phyloP scores from a whole-genome alignment of 2,329 filamentous ascomycete species.

The Emergomyces pasteurianus region DNA sequence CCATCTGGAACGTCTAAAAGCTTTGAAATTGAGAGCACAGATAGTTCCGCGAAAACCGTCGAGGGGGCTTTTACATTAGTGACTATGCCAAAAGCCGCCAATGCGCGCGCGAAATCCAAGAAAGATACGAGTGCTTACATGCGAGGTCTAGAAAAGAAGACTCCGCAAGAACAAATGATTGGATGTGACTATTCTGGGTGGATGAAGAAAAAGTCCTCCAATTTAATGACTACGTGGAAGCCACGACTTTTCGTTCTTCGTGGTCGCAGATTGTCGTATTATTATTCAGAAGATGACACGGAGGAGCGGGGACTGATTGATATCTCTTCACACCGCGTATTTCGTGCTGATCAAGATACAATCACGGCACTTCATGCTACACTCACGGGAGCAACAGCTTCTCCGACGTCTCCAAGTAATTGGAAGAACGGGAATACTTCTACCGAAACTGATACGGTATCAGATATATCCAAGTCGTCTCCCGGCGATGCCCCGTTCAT shows the following conservation, averaged over 20 bases:
- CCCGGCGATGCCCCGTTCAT: conserved; percentile 64
- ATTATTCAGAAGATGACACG: conserved; percentile 84
- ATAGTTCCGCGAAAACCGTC: conserved; percentile 40
- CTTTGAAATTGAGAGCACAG: conserved; percentile 67
- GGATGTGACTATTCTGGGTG: conserved; percentile 89
- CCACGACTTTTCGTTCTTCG: conserved; percentile 89
- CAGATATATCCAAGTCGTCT: background rate
- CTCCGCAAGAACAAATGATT: conserved; percentile 70
- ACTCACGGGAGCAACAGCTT: conserved; percentile 70
- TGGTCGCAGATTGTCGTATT: conserved; percentile 84
- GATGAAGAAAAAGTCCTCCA: conserved; percentile 99
- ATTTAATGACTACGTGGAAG: conserved; percentile 96
- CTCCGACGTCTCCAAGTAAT: conserved; percentile 45
- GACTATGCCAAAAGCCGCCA: conserved; percentile 40
- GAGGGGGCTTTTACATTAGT: conserved; percentile 38
- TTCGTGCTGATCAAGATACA: conserved; percentile 83
- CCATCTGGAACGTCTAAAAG: conserved; percentile 53
- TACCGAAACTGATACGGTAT: background rate
- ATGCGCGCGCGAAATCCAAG: conserved; percentile 56
- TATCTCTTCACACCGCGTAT: conserved; percentile 93
- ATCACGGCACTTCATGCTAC: conserved; percentile 85
- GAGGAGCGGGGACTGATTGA: conserved; percentile 95
- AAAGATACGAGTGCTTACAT: conserved; percentile 93
- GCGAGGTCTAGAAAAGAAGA: conserved; percentile 68
- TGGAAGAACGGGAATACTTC: conserved; percentile 24